phyloP scores from a whole-genome alignment of 495 filamentous ascomycete genomes.

The Penicillium chermesinum region DNA sequence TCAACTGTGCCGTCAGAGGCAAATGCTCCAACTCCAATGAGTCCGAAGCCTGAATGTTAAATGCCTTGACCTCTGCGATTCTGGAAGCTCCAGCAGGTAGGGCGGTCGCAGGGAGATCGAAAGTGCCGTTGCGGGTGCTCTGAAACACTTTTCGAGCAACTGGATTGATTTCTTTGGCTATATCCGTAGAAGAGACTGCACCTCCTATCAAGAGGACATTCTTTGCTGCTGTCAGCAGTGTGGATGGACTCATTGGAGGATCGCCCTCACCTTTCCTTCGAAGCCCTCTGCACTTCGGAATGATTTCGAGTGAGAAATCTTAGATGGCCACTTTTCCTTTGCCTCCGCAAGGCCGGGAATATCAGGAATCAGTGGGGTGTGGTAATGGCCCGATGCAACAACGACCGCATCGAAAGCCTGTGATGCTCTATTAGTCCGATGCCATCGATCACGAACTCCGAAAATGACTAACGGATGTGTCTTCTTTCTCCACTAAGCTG shows the following conservation, averaged over 20 bases:
- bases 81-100: constrained; percentile 46
- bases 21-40: constrained; percentile 20
- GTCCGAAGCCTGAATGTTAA: constrained; percentile 23
- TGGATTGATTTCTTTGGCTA: constrained; percentile 50
- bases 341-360: constrained; percentile 48
- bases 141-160: constrained; percentile 52
- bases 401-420: constrained; percentile 53
- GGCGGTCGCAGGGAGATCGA: constrained; percentile 46
- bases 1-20: constrained; percentile 31
- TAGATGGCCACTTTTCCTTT: constrained; percentile 46
- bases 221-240: constrained; percentile 19
- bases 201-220: constrained; percentile 58
- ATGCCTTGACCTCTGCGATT: constrained; percentile 44
- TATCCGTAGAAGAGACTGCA: constrained; percentile 56
- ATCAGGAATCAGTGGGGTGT: constrained; percentile 52
- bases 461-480: constrained; percentile 12
- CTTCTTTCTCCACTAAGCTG: constrained; percentile 16
- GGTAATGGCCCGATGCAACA: constrained; percentile 56
- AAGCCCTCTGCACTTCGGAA: constrained; percentile 50
- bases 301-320: constrained; percentile 56
- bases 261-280: constrained; percentile 30
- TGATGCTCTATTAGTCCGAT: not conserved
- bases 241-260: not conserved
- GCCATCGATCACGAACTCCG: too few relatives aligned
- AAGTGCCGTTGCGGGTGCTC: constrained; percentile 51